Evolutionary conservation across 257 asterid genomes (phyloP).

Genomic region (Rauvolfia tetraphylla): DNA sequence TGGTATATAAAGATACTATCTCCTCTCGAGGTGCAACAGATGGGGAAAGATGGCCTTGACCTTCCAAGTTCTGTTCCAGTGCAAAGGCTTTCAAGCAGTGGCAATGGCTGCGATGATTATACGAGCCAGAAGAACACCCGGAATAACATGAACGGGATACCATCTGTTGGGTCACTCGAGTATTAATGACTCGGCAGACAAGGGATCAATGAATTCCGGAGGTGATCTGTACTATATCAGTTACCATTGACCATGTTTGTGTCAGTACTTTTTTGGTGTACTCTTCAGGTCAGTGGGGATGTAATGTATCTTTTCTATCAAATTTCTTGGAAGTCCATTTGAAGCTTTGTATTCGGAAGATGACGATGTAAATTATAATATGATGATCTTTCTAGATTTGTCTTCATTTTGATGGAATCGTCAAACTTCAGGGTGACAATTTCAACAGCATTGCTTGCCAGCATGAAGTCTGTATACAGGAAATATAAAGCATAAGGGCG

Average conservation of each 20-base stretch:
- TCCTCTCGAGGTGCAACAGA: slow-evolving; percentile 87
- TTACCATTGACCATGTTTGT: slow-evolving; percentile 21
- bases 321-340: slow-evolving; percentile 8
- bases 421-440: background rate
- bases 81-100: slow-evolving; percentile 39
- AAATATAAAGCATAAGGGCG: background rate
- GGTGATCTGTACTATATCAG: slow-evolving; percentile 31
- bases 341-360: slow-evolving; percentile 23
- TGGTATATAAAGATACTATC: slow-evolving; percentile 91
- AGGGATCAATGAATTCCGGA: slow-evolving; percentile 4
- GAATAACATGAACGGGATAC: slow-evolving; percentile 53
- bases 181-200: slow-evolving; percentile 30
- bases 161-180: slow-evolving; percentile 68
- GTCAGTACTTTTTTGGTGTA: slow-evolving; percentile 18
- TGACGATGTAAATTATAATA: slow-evolving; percentile 19
- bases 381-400: slow-evolving; percentile 5
- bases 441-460: background rate
- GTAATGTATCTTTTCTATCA: slow-evolving; percentile 9
- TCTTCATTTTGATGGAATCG: background rate
- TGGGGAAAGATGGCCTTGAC: slow-evolving; percentile 77
- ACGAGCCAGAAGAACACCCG: slow-evolving; percentile 48
- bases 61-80: slow-evolving; percentile 51
- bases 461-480: background rate
- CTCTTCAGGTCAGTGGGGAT: slow-evolving; percentile 12
- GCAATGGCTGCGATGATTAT: slow-evolving; percentile 48